These are phyloP conservation scores for Tuber borchii DNA, from an alignment of 495 filamentous ascomycete genomes.

Conservation along the genomic window DNA sequence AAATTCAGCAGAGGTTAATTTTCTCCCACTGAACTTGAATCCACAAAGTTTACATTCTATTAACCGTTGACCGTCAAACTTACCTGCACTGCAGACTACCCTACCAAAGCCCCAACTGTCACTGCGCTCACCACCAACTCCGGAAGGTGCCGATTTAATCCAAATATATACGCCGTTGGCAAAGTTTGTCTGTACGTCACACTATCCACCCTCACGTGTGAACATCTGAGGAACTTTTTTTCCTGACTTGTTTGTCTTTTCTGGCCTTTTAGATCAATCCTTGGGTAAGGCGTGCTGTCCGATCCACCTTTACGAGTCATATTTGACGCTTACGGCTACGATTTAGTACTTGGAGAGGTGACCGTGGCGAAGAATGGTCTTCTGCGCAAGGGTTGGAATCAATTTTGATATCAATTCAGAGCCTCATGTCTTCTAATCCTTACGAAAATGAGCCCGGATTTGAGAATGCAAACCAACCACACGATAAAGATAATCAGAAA, in stretches of 20 bases:
- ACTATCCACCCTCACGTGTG: not conserved
- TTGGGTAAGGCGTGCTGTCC: constrained; percentile 57
- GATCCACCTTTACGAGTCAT: constrained; percentile 19
- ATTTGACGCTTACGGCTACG: constrained; percentile 26
- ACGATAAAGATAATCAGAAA: constrained; percentile 67
- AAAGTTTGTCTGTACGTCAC: constrained; percentile 79
- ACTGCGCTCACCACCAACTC: constrained; percentile 75
- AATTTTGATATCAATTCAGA: constrained; percentile 90
- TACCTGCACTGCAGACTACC: constrained; percentile 61
- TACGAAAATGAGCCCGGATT: constrained; percentile 96
- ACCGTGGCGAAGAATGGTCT: constrained; percentile 88
- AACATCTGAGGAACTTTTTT: constrained; percentile 1
- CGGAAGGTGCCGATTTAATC: constrained; percentile 84
- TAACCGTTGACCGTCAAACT: constrained; percentile 7
- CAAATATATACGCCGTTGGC: constrained; percentile 87
- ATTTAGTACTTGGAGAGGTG: constrained; percentile 82
- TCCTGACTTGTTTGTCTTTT: constrained; percentile 26
- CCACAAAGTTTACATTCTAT: constrained; percentile 7
- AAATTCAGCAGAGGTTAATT: constrained; percentile 60
- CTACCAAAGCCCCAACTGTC: constrained; percentile 70
- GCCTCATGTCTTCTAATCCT: constrained; percentile 85
- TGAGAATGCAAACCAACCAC: constrained; percentile 60
- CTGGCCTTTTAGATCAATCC: constrained; percentile 61
- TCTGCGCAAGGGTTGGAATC: constrained; percentile 93
- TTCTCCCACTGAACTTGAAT: not conserved